Base-by-base conservation (phyloP, 1,139 yeast species). In the Sugiyamaella xylanicola region DNA sequence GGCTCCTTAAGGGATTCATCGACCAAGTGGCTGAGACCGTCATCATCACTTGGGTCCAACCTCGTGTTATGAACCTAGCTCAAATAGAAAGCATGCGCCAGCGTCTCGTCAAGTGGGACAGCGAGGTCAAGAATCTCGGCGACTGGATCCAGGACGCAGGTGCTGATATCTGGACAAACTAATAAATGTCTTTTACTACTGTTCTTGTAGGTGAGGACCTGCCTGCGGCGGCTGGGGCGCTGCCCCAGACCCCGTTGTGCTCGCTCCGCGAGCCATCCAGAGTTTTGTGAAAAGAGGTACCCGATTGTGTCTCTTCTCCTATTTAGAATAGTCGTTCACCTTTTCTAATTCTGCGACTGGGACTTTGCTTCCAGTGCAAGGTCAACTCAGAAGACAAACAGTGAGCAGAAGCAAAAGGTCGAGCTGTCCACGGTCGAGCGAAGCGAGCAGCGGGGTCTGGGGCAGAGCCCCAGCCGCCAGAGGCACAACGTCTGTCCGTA, bases 41-140 rank as follows among this genome's bases (percentile, higher is more conserved):
- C 60, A 83, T 87, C 27, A 85, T 93, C 54, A 84, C 89, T 20
- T 93, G 99, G 98, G 85, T 92, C 60, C 98, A 93, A 75, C 98
- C 99, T 55, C 81, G 98, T 67, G 89, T 91, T 55, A 85, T 93
- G 79, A 89, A 89, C 68, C 79, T 78, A 64, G 82, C 81, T 50
- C 98, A 93, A 76, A 88, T 92, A 58, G 81, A 78, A 56, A 79
- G 80, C 56, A 90, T 93, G 86, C 83, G 83, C 64, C 79, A 79
- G 58, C 87, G 89, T 66, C 80, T 93, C 68, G 78, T 78, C 36
- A 79, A 77, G 54, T 93, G 99, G 99, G 86, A 87, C 65, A 72
- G 72, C 55, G 85, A 84, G 64, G 97, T 92, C 40, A 80, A 80
- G 49, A 76, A 77, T 47, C 79, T 93, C 63, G 86, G 87, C 50